These are phyloP conservation scores for Harringtonia lauricola DNA, from an alignment of 2,329 filamentous ascomycete species.

Conservation along the genomic window DNA sequence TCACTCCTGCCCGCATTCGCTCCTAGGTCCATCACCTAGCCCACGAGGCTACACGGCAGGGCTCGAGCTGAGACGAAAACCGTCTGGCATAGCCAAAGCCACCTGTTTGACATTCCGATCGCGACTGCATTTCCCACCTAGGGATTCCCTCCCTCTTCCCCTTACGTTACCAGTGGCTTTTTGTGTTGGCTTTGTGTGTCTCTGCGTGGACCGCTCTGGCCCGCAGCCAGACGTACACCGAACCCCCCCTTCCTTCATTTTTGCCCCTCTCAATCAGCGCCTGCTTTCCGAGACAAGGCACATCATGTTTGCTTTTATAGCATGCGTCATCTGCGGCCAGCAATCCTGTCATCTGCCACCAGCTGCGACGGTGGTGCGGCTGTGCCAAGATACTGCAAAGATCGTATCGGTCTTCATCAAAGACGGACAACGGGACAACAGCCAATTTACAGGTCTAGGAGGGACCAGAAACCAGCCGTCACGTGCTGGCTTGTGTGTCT, in stretches of 20 bases:
- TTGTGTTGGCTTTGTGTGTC: not conserved
- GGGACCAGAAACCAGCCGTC: no score
- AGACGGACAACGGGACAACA: not conserved
- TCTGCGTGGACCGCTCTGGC: no score
- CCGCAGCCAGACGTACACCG: no score
- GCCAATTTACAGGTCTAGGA: not conserved
- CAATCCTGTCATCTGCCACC: not conserved
- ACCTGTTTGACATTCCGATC: constrained; percentile 1
- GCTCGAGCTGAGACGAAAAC: constrained; percentile 1
- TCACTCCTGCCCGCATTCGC: not conserved
- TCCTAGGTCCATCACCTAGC: not conserved
- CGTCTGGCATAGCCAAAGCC: not conserved
- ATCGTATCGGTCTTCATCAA: not conserved
- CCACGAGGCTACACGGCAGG: not conserved
- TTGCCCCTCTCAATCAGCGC: not conserved
- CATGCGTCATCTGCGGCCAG: not conserved
- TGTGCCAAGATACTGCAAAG: not conserved
- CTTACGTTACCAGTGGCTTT: not conserved
- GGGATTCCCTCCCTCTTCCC: constrained; percentile 1
- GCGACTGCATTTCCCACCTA: not conserved
- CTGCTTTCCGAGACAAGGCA: no score
- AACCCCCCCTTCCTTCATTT: not conserved
- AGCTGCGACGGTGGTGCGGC: not conserved
- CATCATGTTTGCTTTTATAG: not conserved
- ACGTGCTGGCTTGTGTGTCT: no score